Evolutionary conservation across 2,329 filamentous ascomycete genomes (phyloP).

Genomic region (Teratosphaeria pseudoeucalypti): DNA sequence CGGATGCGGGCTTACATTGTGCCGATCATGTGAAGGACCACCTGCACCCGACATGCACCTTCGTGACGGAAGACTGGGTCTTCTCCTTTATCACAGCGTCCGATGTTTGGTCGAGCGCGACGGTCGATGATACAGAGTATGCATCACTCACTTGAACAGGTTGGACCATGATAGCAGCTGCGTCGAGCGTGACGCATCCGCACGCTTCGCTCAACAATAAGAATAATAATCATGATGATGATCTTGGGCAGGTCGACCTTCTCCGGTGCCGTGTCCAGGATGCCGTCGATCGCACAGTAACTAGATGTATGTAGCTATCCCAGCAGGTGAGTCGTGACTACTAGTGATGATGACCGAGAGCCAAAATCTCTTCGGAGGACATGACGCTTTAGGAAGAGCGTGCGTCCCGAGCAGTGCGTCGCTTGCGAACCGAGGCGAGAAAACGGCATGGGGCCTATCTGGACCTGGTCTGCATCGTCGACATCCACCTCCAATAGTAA

Average conservation of each 20-base stretch:
- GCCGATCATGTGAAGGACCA: background rate
- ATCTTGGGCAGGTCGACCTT: background rate
- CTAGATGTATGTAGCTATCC: background rate
- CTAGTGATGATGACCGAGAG: background rate
- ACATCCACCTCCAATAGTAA: background rate
- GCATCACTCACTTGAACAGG: background rate
- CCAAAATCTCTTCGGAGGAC: background rate
- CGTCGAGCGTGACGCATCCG: background rate
- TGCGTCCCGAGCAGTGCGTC: background rate
- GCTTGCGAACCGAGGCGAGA: background rate
- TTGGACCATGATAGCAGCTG: background rate
- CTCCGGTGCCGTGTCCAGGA: background rate
- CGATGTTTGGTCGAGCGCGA: too few relatives aligned
- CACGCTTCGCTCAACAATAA: background rate
- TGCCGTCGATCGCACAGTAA: background rate
- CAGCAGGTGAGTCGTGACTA: background rate
- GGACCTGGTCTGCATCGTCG: background rate
- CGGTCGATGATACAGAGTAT: too few relatives aligned
- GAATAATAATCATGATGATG: background rate
- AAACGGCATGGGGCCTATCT: background rate
- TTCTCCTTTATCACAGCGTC: too few relatives aligned
- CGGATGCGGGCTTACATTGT: background rate
- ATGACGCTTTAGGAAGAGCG: background rate
- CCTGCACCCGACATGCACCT: too few relatives aligned
- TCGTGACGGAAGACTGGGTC: too few relatives aligned